These are phyloP conservation scores for Excoecaria agallocha DNA, from an alignment of 345 rosid species.

Conservation along the genomic window DNA sequence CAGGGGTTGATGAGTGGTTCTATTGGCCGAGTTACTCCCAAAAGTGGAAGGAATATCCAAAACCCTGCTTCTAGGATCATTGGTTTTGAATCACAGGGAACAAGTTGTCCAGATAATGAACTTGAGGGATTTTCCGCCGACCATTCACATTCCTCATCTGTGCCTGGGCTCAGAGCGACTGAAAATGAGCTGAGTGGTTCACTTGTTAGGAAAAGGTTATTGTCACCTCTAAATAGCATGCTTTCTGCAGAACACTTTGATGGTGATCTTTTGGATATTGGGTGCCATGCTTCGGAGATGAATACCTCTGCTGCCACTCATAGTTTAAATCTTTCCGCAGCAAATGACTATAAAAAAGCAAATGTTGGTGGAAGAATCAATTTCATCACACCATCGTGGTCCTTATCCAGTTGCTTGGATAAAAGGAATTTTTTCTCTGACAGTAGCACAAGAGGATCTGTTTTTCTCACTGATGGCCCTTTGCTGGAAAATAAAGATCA, in stretches of 20 bases:
- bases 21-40: conserved; percentile 33
- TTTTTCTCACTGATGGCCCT: conserved; percentile 72
- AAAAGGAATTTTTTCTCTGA: conserved; percentile 34
- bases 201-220: conserved; percentile 60
- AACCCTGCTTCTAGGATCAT: conserved; percentile 70
- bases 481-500: conserved; percentile 46
- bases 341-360: conserved; percentile 58
- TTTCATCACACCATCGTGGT: conserved; percentile 34
- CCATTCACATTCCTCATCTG: conserved; percentile 28
- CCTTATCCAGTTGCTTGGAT: conserved; percentile 47
- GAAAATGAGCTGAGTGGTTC: conserved; percentile 54
- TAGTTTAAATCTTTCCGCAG: conserved; percentile 27
- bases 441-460: conserved; percentile 34
- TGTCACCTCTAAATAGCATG: conserved; percentile 64
- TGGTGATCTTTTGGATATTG: conserved; percentile 59
- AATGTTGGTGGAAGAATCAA: conserved; percentile 44
- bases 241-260: conserved; percentile 53
- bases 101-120: conserved; percentile 27
- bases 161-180: conserved; percentile 29
- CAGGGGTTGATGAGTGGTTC: conserved; percentile 45
- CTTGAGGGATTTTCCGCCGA: conserved; percentile 36
- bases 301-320: conserved; percentile 30
- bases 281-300: conserved; percentile 39
- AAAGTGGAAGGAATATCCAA: conserved; percentile 32
- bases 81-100: conserved; percentile 62